A percentile compares a stretch with the other conserved stretches of the same genome.
Evolutionary conservation across 1,139 yeast species (phyloP).

Genomic region (Insectozyma bohioensis): DNA sequence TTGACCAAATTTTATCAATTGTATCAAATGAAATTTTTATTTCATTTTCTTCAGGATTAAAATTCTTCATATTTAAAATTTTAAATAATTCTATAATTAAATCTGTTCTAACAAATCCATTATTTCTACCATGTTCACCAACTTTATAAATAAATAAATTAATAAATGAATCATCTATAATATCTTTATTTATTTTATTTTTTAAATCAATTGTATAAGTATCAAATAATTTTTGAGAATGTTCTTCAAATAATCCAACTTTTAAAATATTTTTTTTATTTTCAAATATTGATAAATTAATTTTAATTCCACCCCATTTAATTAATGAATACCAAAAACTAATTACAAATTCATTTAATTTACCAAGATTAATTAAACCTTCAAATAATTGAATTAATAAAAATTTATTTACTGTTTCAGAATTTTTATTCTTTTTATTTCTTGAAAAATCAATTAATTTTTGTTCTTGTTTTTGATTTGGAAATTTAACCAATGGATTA

Average conservation of each 20-base stretch:
- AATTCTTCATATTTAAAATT: conserved; percentile 20
- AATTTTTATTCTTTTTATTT: neutral
- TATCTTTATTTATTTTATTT: conserved; percentile 1
- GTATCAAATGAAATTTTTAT: conserved; percentile 25
- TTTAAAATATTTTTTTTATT: conserved; percentile 11
- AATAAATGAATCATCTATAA: conserved; percentile 18
- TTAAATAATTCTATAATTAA: conserved; percentile 25
- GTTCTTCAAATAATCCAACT: conserved; percentile 12
- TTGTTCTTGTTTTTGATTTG: conserved; percentile 2
- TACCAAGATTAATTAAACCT: conserved; percentile 33
- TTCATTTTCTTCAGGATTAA: conserved; percentile 17
- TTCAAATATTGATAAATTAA: conserved; percentile 13
- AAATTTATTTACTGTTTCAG: conserved; percentile 25
- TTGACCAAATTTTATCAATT: conserved; percentile 29
- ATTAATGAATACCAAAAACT: conserved; percentile 31
- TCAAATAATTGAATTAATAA: conserved; percentile 32
- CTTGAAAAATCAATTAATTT: conserved; percentile 1
- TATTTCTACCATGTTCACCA: conserved; percentile 22
- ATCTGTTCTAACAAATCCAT: conserved; percentile 21
- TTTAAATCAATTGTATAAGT: neutral
- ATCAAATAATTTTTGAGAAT: neutral
- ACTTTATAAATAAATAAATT: conserved; percentile 35
- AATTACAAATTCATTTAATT: conserved; percentile 28
- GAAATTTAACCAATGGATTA: conserved; percentile 31
- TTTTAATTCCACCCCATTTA: conserved; percentile 30